Conservation (phyloP, 371 early-diverging fungal species). For the Rhizopus delemar region DNA sequence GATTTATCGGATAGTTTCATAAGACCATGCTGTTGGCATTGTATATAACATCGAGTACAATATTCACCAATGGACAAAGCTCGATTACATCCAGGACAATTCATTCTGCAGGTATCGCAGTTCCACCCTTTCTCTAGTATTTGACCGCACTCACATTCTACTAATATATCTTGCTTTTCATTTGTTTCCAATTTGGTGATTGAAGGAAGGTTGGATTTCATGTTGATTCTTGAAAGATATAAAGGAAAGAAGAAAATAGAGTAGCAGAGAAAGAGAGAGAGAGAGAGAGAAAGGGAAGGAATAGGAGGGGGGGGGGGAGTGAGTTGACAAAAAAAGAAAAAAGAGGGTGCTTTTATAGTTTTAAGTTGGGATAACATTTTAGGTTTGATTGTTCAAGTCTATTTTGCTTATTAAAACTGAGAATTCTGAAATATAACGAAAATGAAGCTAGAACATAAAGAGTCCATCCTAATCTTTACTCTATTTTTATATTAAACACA, state of each 20-base stretch:
- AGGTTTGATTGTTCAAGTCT: too few species aligned
- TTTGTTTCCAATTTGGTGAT: background rate
- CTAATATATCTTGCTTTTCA: slow-evolving; percentile 2
- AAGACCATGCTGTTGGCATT: slow-evolving; percentile 14
- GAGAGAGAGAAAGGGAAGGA: too few species aligned
- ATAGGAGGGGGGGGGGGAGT: too few species aligned
- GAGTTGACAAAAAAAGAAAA: too few species aligned
- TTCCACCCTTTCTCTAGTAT: slow-evolving; percentile 6
- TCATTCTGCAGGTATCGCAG: slow-evolving; percentile 6
- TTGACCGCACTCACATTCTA: slow-evolving; percentile 11
- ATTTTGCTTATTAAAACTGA: too few species aligned
- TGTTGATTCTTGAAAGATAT: background rate
- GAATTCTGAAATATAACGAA: too few species aligned
- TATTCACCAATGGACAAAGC: slow-evolving; percentile 9
- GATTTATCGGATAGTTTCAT: background rate
- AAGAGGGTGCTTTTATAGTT: too few species aligned
- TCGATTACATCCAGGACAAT: slow-evolving; percentile 9
- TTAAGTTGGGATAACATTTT: too few species aligned
- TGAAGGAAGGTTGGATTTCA: background rate
- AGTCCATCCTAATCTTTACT: too few species aligned
- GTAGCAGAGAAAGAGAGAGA: background rate
- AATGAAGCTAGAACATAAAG: too few species aligned
- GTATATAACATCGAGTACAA: slow-evolving; percentile 10
- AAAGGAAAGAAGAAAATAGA: background rate
- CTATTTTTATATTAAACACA: too few species aligned